These are phyloP conservation scores for Eutypa lata DNA, from an alignment of 2,329 filamentous ascomycete genomes.

Conservation along the genomic window DNA sequence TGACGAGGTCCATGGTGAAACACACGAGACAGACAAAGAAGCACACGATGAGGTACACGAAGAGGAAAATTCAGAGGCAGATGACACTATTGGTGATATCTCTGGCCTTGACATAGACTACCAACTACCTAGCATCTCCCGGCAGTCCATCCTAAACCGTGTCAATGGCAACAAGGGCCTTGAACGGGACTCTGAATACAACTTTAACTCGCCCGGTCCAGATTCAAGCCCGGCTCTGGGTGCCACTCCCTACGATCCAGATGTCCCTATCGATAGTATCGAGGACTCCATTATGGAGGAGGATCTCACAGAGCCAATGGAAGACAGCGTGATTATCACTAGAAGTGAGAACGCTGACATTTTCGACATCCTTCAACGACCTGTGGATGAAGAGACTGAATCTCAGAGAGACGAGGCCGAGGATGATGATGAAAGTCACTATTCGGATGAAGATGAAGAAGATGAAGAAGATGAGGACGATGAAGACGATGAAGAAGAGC, in stretches of 20 bases:
- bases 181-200: conserved; percentile 59
- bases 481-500: conserved; percentile 43
- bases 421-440: conserved; percentile 54
- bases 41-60: conserved; percentile 42
- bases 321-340: conserved; percentile 65
- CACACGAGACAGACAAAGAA: conserved; percentile 9
- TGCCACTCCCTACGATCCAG: conserved; percentile 71
- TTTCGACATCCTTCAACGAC: conserved; percentile 63
- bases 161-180: conserved; percentile 65
- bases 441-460: conserved; percentile 52
- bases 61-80: conserved; percentile 46
- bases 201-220: conserved; percentile 60
- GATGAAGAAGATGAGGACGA: conserved; percentile 42
- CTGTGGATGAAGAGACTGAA: conserved; percentile 36
- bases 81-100: conserved; percentile 59
- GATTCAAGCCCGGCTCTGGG: conserved; percentile 54
- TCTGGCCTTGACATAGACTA: conserved; percentile 57
- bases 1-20: conserved; percentile 31
- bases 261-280: conserved; percentile 83
- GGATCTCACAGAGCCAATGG: conserved; percentile 43
- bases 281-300: conserved; percentile 65
- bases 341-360: conserved; percentile 55
- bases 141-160: conserved; percentile 88
- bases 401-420: conserved; percentile 29
- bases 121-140: conserved; percentile 76